Conservation (phyloP, 176 grass and related monocot species). For the Ampelocalamus luodianensis region DNA sequence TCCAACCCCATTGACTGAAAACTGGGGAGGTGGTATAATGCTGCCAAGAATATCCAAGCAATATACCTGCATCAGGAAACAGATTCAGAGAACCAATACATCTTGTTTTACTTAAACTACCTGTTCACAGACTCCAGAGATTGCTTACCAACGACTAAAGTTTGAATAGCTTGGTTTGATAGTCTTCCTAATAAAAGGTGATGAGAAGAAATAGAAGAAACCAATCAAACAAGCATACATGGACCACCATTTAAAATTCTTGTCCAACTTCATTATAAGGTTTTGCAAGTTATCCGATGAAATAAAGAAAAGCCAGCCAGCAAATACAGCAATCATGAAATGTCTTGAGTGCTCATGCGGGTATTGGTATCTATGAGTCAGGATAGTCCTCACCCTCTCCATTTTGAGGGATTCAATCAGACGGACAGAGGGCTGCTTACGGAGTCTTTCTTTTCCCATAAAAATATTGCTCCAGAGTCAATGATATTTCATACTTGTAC, state of each 20-base stretch:
- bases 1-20: constrained; percentile 99
- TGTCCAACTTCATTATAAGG: constrained; percentile 92
- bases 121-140: background rate
- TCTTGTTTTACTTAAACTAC: constrained; percentile 8
- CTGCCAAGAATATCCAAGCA: constrained; percentile 97
- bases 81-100: constrained; percentile 29
- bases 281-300: constrained; percentile 91
- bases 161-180: constrained; percentile 97
- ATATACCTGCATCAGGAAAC: constrained; percentile 77
- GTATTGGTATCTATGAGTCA: constrained; percentile 82
- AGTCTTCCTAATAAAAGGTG: constrained; percentile 95
- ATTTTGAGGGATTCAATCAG: constrained; percentile 85
- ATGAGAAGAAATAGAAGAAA: constrained; percentile 99
- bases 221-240: constrained; percentile 98
- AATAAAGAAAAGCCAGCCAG: constrained; percentile 87
- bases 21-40: constrained; percentile 98
- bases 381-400: constrained; percentile 86
- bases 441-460: constrained; percentile 54
- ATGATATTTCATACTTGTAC: constrained; percentile 26
- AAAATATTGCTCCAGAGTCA: constrained; percentile 29
- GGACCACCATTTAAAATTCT: constrained; percentile 99
- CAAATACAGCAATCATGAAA: constrained; percentile 81
- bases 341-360: constrained; percentile 91
- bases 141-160: constrained; percentile 88
- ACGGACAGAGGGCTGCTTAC: constrained; percentile 66